Evolutionary conservation across 2,329 filamentous ascomycete species (phyloP), one percentile per base, ranked within the genome.

Genomic region (Aphanoascus verrucosus): DNA sequence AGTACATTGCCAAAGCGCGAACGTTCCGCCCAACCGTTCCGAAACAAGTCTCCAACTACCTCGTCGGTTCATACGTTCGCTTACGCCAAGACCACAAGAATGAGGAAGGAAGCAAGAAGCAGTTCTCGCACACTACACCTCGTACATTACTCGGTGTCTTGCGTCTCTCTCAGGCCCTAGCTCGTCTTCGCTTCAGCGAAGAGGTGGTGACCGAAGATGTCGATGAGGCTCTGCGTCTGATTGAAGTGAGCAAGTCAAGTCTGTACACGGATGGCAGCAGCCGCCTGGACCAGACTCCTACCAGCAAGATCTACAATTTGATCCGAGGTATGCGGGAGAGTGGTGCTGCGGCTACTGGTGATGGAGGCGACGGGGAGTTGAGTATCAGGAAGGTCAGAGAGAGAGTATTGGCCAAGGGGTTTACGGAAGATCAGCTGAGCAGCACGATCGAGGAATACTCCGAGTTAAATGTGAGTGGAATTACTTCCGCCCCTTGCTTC

Each of bases 21-120:
- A 88, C 85, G 14, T 96, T 84, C 79, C 83, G 91, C 11, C 93
- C 93, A 6, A 82, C 84, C 0, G 87, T 98, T 3, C 88, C 91
- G 0, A 85, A 84, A 63, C 77, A 79, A 5, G 88, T 96, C 2
- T 90, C 88, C 0, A 93, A 98, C 67, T 98, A 98, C 74, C 88
- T 98, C 76, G 86, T 94, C 52, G 93, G 91, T 67, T 94, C 91
- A 0, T 98, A 98, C 66, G 93, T 98, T 32, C 86, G 88, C 57
- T 85, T 98, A 77, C 85, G 93, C 51, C 88, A 94, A 64, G 82
- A 90, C 65, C 89, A 96, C 69, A 89, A 91, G 69, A 83, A 86
- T 55, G 90, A 94, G 58, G 93, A 97, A 73, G 86, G 85, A 68
- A 84, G 82, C 65, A 91, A 91, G 73, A 88, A 90, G 70, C 88